These are phyloP conservation scores for Pelargonium fulgidum DNA, from an alignment of 441 rosid species.

Conservation along the genomic window DNA sequence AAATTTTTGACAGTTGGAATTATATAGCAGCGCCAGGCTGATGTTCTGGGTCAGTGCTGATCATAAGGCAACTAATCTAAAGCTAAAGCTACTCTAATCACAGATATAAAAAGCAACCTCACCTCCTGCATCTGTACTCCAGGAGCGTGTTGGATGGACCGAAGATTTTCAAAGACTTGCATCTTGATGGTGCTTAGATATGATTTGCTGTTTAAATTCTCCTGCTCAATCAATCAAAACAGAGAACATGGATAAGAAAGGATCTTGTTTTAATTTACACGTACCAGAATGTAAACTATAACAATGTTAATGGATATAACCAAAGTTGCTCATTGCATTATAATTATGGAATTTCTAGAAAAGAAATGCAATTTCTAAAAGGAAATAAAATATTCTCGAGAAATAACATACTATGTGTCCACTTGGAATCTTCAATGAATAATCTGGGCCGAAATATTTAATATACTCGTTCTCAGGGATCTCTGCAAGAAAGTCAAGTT, in stretches of 20 bases:
- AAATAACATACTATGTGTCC: conserved; percentile 63
- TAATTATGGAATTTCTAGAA: background rate
- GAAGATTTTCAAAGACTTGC: conserved; percentile 87
- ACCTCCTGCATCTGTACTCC: conserved; percentile 98
- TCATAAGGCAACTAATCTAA: too few relatives aligned
- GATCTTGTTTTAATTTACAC: background rate
- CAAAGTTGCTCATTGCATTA: background rate
- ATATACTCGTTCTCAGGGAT: conserved; percentile 87
- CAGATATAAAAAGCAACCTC: background rate
- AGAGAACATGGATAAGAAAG: conserved; percentile 18
- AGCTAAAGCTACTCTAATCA: too few relatives aligned
- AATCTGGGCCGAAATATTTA: conserved; percentile 83
- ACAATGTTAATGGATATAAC: background rate
- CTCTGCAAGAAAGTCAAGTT: conserved; percentile 41
- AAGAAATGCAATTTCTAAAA: background rate
- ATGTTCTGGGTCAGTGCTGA: too few relatives aligned
- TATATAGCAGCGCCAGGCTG: too few relatives aligned
- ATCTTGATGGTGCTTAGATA: conserved; percentile 74
- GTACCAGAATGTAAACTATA: background rate
- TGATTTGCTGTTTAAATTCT: conserved; percentile 80
- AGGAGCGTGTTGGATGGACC: conserved; percentile 90
- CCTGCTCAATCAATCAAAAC: conserved; percentile 43
- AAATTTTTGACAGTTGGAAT: too few relatives aligned
- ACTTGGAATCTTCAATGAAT: conserved; percentile 70
- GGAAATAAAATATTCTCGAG: background rate